phyloP scores from a whole-genome alignment of 2,329 filamentous ascomycete genomes.

The Botrytis hyacinthi region DNA sequence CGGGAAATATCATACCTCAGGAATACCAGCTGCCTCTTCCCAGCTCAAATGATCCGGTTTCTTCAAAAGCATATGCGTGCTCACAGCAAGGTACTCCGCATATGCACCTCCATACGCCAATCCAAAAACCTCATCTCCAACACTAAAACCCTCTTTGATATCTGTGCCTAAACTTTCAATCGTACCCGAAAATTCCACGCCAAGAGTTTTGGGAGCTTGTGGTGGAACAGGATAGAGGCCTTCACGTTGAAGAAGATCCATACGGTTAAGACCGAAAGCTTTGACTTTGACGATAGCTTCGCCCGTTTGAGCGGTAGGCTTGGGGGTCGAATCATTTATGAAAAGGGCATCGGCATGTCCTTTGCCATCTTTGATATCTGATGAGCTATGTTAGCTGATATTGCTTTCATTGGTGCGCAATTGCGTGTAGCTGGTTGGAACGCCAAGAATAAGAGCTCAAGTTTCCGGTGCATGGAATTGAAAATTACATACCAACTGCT shows the following conservation, averaged over 20 bases:
- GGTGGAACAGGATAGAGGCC: conserved; percentile 71
- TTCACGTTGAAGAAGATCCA: conserved; percentile 76
- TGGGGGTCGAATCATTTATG: conserved; percentile 54
- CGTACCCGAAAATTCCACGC: conserved; percentile 74
- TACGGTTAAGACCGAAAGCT: conserved; percentile 82
- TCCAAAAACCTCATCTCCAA: conserved; percentile 83
- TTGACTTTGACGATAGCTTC: conserved; percentile 81
- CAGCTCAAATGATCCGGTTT: conserved; percentile 72
- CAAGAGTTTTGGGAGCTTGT: conserved; percentile 66
- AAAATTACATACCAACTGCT: conserved; percentile 32
- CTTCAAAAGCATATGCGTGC: conserved; percentile 75
- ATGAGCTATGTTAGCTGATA: not conserved
- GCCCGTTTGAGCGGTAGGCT: conserved; percentile 51
- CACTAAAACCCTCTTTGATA: conserved; percentile 57
- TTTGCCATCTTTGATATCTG: conserved; percentile 52
- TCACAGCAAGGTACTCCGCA: conserved; percentile 78
- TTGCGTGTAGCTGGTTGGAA: not conserved
- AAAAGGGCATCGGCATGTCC: conserved; percentile 53
- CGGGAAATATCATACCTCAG: conserved; percentile 56
- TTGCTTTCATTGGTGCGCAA: not conserved
- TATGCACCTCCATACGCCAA: conserved; percentile 89
- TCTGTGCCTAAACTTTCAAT: conserved; percentile 55
- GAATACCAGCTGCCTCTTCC: conserved; percentile 76
- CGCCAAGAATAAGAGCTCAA: not conserved
- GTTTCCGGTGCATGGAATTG: not conserved